Evolutionary conservation across 108 stramenopile species (phyloP), one percentile per base, ranked within the genome.

Genomic region (Skeletonema marinoi): DNA sequence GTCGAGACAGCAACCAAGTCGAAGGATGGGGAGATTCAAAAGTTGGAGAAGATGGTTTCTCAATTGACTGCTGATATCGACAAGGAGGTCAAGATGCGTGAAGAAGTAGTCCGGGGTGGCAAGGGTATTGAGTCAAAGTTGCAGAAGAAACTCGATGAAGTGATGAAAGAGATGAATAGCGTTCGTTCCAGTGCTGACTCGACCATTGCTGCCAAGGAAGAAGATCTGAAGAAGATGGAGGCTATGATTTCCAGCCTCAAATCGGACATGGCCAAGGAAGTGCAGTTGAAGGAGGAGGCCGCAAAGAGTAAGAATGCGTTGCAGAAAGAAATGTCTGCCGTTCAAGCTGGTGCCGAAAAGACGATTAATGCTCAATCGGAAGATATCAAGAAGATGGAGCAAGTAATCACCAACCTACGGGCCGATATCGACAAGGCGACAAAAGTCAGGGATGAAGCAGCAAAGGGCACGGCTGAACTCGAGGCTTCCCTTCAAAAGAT

Each of bases 111-210:
- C 9, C 31, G 7, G 8, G 70, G 77, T 7, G 65, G 70, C 39
- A 51, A 71, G 63, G 65, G 54, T 6, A 41, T 65, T 3, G 70
- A 78, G 54, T 41, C 51, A 14, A 56, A 59, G 44, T 46, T 82
- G n/a, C 65, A 82, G 68, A 65, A 66, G 36, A 82, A 72, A 30
- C 51, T 82, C 41, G 65, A 60, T 64, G 70, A 71, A 3, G 25
- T 63, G 65, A 67, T 66, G 29, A 75, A 60, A 6, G 80, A 74
- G 32, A 71, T 81, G 30, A 41, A 59, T 21, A 56, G 35, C 17
- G 17, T 70, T 16, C 80, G 74, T 32, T 69, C 68, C 3, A 54
- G 71, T 29, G 62, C 62, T 6, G 38, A 63, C 36, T 38, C 62
- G 8, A 63, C 32, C 3, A 32, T 63, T n/a, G 38, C 32, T 36